phyloP scores from a whole-genome alignment of 306 rosid species.

The Phaseolus lunatus region DNA sequence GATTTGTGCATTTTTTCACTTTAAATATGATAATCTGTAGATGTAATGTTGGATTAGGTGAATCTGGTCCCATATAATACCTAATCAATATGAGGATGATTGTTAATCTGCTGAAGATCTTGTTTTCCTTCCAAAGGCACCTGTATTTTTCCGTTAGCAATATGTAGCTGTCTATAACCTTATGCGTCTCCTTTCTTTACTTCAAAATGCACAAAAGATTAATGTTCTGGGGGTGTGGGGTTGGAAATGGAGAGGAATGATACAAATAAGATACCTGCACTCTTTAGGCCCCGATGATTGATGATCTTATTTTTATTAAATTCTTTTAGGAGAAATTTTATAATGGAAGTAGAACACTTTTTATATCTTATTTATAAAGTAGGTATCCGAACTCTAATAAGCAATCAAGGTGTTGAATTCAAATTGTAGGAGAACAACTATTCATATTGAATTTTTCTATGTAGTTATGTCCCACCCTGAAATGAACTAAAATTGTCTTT shows the following conservation, averaged over 20 bases:
- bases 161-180: constrained; percentile 10
- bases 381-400: constrained; percentile 7
- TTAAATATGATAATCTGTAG: background rate
- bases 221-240: background rate
- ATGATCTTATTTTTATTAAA: background rate
- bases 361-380: background rate
- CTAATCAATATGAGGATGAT: background rate
- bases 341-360: background rate
- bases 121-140: background rate
- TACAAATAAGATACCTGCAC: background rate
- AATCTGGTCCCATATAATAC: background rate
- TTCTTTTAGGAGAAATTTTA: background rate
- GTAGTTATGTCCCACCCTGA: constrained; percentile 33
- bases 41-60: constrained; percentile 3
- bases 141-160: constrained; percentile 5
- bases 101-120: constrained; percentile 10
- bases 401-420: constrained; percentile 14
- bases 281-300: background rate
- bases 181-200: background rate
- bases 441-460: background rate
- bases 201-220: background rate
- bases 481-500: constrained; percentile 32
- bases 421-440: background rate
- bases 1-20: background rate
- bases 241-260: background rate